Conservation (phyloP, 2,329 filamentous ascomycete genomes). For the Apiospora kogelbergensis region DNA sequence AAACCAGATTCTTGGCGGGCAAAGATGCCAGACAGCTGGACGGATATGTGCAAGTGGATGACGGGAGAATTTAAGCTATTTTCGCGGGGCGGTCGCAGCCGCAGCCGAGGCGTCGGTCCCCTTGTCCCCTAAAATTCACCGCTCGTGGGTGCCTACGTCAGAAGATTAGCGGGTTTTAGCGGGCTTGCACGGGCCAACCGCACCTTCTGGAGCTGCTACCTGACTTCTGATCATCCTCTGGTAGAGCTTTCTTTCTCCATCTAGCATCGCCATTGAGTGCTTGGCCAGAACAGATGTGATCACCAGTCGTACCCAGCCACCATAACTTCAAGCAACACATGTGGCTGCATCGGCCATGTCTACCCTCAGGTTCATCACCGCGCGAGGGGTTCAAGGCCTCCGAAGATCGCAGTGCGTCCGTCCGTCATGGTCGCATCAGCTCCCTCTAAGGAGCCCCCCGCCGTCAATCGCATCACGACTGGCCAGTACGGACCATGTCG, state of each 20-base stretch:
- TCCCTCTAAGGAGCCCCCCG: not conserved
- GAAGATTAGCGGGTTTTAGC: not conserved
- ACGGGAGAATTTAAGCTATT: conserved; percentile 8
- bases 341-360: not conserved
- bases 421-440: not conserved
- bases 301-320: not conserved
- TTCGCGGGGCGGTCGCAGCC: conserved; percentile 10
- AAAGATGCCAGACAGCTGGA: not conserved
- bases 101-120: conserved; percentile 9
- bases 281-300: not conserved
- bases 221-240: not conserved
- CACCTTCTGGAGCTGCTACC: not conserved
- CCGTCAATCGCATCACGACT: conserved; percentile 2
- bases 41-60: conserved; percentile 7
- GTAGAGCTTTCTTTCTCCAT: not conserved
- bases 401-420: not conserved
- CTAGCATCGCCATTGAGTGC: not conserved
- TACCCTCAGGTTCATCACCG: not conserved
- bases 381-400: not conserved
- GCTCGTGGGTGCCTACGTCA: not conserved
- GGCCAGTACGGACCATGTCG: conserved; percentile 14
- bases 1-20: not conserved
- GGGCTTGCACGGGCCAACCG: conserved; percentile 2
- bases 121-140: not conserved
- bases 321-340: not conserved